Evolutionary conservation across 768 basidiomycete genomes (phyloP).

Genomic region (Suillus americanus): DNA sequence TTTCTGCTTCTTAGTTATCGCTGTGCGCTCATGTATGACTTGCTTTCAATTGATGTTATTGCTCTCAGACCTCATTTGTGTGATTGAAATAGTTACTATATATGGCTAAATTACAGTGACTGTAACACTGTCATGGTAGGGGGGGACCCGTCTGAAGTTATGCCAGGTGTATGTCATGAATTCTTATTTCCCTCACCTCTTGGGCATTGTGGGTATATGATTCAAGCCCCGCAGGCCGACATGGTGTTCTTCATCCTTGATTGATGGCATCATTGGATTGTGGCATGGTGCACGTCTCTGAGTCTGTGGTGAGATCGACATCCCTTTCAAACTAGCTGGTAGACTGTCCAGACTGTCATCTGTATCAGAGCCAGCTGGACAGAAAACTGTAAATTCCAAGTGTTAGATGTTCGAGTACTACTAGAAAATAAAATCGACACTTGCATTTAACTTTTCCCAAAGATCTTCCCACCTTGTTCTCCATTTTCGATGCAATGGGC

Average conservation of each 20-base stretch:
- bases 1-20: not conserved
- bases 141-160: not conserved
- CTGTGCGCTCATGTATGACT: not conserved
- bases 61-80: not conserved
- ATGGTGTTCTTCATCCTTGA: not conserved
- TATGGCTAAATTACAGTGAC: not conserved
- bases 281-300: not conserved
- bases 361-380: not conserved
- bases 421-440: not conserved
- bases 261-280: not conserved
- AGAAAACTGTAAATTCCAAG: not conserved
- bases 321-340: not conserved
- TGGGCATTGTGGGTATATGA: not conserved
- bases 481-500: not conserved
- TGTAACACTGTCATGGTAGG: not conserved
- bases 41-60: not conserved
- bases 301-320: not conserved
- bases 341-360: not conserved
- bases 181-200: not conserved
- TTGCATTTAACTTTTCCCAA: not conserved
- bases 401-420: not conserved
- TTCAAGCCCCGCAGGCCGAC: not conserved
- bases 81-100: not conserved
- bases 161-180: not conserved
- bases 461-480: not conserved